Evolutionary conservation across 2,329 filamentous ascomycete genomes (phyloP).

Genomic region (Fusarium redolens): DNA sequence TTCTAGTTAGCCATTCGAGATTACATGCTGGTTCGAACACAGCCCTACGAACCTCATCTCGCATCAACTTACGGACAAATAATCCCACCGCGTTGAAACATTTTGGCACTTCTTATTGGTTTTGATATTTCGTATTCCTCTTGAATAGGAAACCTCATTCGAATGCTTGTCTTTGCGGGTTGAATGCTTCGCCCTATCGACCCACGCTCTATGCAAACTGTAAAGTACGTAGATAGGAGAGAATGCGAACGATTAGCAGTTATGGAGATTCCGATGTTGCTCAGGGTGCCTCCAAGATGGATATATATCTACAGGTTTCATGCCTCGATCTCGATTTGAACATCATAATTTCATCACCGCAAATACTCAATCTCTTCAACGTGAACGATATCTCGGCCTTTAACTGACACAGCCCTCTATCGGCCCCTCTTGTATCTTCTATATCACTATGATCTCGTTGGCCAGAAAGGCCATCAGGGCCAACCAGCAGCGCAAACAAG

Average conservation of each 20-base stretch:
- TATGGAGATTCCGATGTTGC: neutral
- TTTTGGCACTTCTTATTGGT: conserved; percentile 16
- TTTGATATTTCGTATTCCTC: neutral
- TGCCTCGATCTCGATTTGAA: neutral
- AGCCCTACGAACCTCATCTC: conserved; percentile 29
- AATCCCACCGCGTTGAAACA: conserved; percentile 9
- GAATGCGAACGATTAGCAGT: neutral
- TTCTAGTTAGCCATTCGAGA: conserved; percentile 17
- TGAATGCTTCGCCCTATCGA: neutral
- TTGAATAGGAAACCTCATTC: conserved; percentile 38
- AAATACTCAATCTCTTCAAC: neutral
- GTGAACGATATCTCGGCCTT: neutral
- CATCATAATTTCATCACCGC: neutral
- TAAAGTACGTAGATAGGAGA: neutral
- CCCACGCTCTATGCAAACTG: neutral
- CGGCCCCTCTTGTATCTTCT: neutral
- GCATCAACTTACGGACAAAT: conserved; percentile 7
- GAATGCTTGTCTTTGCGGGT: conserved; percentile 7
- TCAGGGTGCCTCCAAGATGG: neutral
- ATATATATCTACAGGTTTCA: conserved; percentile 4
- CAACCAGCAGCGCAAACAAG: conserved; percentile 7
- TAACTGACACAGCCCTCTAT: neutral
- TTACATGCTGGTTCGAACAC: conserved; percentile 27
- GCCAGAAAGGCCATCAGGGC: conserved; percentile 24
- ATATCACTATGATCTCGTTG: conserved; percentile 25